These are phyloP conservation scores for Bipolaris cookei DNA, from an alignment of 2,329 filamentous ascomycete genomes.

Conservation along the genomic window DNA sequence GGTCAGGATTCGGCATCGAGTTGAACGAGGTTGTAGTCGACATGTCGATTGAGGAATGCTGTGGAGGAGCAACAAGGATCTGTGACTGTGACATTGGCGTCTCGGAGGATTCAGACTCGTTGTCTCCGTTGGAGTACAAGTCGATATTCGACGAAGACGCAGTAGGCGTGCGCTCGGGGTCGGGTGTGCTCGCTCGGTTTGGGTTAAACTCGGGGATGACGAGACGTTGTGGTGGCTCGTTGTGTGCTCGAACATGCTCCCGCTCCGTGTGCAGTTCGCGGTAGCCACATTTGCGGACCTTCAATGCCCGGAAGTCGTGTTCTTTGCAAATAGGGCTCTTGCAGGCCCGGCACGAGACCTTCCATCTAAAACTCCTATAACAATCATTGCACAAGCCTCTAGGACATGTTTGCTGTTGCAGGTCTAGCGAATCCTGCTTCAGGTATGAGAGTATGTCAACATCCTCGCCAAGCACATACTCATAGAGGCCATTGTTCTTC, in stretches of 20 bases:
- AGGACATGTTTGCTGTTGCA: conserved; percentile 57
- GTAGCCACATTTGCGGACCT: conserved; percentile 64
- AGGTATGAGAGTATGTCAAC: conserved; percentile 50
- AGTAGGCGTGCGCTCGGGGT: conserved; percentile 35
- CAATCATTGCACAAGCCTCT: conserved; percentile 65
- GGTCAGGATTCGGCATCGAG: conserved; percentile 33
- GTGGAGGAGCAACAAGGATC: conserved; percentile 34
- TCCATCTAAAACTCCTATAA: conserved; percentile 64
- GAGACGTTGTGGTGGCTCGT: conserved; percentile 40
- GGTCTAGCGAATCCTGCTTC: conserved; percentile 52
- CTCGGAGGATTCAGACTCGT: conserved; percentile 38
- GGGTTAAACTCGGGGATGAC: conserved; percentile 49
- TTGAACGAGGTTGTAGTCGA: conserved; percentile 36
- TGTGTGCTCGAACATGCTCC: conserved; percentile 48
- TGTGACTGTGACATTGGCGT: conserved; percentile 47
- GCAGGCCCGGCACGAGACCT: conserved; percentile 64
- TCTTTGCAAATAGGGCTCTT: conserved; percentile 65
- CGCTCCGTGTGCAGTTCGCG: conserved; percentile 60
- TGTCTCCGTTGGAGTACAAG: conserved; percentile 31
- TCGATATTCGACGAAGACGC: conserved; percentile 32
- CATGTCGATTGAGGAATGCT: conserved; percentile 37
- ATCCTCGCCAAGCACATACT: conserved; percentile 51
- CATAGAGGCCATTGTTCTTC: conserved; percentile 51
- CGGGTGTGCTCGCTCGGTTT: conserved; percentile 30
- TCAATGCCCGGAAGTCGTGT: conserved; percentile 63